Conservation (phyloP, 75 land plant species). For the Chamaecyparis obtusa region DNA sequence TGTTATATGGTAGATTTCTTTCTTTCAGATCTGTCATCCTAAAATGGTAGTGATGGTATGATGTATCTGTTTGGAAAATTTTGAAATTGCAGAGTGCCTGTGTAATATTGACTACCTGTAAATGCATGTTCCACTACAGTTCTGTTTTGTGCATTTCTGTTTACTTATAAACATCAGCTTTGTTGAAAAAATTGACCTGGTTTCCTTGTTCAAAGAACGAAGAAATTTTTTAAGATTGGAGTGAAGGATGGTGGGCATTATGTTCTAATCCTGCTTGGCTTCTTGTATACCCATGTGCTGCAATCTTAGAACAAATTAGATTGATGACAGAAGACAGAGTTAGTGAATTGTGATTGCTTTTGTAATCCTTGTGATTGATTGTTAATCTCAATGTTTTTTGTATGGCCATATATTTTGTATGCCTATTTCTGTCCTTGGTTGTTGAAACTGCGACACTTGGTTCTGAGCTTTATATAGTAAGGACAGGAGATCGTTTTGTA, state of each 20-base stretch:
- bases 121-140: not conserved
- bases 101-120: not conserved
- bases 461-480: too few species aligned
- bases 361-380: too few species aligned
- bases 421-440: not conserved
- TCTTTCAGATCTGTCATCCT: not conserved
- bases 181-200: not conserved
- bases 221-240: not conserved
- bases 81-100: not conserved
- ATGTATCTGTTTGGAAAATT: not conserved
- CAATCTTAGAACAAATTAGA: not conserved
- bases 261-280: not conserved
- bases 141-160: not conserved
- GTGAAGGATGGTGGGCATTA: not conserved
- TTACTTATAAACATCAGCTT: not conserved
- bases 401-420: not conserved
- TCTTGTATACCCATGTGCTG: not conserved
- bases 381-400: not conserved
- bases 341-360: not conserved
- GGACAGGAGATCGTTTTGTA: not conserved
- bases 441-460: too few species aligned
- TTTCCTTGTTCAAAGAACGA: not conserved
- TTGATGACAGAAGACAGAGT: not conserved
- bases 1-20: not conserved
- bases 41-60: not conserved